phyloP scores from a whole-genome alignment of 83 land plant genomes.

The Isoetes engelmannii region DNA sequence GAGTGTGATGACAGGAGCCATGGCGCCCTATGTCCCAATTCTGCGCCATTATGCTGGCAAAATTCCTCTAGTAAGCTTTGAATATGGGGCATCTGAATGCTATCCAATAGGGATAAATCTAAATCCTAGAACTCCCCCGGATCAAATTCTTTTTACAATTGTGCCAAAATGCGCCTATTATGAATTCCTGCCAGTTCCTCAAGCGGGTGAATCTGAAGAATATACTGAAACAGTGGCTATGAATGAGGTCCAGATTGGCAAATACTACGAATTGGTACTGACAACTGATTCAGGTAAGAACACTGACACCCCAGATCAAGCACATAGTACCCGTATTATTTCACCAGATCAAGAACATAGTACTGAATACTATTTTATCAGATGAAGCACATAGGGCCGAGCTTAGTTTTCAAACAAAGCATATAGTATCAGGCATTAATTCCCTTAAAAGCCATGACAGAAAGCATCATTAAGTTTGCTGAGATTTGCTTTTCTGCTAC shows the following conservation, averaged over 20 bases:
- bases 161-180: conserved; percentile 37
- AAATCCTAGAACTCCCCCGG: conserved; percentile 23
- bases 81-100: conserved; percentile 38
- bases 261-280: conserved; percentile 35
- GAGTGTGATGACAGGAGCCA: conserved; percentile 38
- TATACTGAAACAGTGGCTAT: conserved; percentile 25
- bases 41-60: conserved; percentile 33
- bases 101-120: conserved; percentile 29
- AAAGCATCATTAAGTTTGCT: neutral
- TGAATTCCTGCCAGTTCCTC: conserved; percentile 32
- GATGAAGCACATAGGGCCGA: too few species aligned
- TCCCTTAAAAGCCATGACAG: neutral
- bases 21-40: conserved; percentile 27
- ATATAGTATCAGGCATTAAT: too few species aligned
- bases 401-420: too few species aligned
- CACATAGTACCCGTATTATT: neutral
- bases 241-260: conserved; percentile 28
- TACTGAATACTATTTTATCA: too few species aligned
- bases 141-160: conserved; percentile 27
- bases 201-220: neutral
- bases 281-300: conserved; percentile 14
- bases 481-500: neutral
- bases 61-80: conserved; percentile 28
- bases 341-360: neutral
- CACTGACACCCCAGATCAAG: neutral